phyloP scores from a whole-genome alignment of 208 protist species.

The Strigomonas galati region DNA sequence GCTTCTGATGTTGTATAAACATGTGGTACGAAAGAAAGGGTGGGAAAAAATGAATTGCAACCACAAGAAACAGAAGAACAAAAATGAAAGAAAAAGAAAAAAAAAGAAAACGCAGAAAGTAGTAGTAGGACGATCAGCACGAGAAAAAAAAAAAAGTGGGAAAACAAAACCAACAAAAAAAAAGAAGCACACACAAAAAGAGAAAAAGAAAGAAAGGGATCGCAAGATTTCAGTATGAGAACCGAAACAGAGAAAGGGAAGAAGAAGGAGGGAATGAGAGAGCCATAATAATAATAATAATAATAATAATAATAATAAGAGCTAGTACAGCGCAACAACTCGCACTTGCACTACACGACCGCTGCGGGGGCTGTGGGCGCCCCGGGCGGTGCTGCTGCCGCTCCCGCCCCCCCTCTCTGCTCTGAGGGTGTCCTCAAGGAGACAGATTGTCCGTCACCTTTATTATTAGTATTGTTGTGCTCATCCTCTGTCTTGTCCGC shows the following conservation, averaged over 20 bases:
- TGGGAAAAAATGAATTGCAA: not conserved
- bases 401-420: no score
- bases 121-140: not conserved
- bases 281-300: not conserved
- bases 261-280: slow-evolving; percentile 14
- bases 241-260: slow-evolving; percentile 15
- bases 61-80: not conserved
- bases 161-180: not conserved
- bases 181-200: slow-evolving; percentile 11
- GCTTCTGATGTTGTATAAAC: not conserved
- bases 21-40: no score
- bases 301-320: no score
- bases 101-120: not conserved
- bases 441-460: no score
- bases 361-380: no score
- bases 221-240: not conserved
- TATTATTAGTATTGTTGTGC: slow-evolving; percentile 2
- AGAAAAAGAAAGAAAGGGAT: slow-evolving; percentile 10
- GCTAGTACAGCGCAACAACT: no score
- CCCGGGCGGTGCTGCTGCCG: no score
- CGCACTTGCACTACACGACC: no score
- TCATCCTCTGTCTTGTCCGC: not conserved
- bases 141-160: not conserved
- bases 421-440: no score
- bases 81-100: not conserved